Conservation (phyloP, 192 early-diverging fungal species). For the Thoreauomyces humboldtii region DNA sequence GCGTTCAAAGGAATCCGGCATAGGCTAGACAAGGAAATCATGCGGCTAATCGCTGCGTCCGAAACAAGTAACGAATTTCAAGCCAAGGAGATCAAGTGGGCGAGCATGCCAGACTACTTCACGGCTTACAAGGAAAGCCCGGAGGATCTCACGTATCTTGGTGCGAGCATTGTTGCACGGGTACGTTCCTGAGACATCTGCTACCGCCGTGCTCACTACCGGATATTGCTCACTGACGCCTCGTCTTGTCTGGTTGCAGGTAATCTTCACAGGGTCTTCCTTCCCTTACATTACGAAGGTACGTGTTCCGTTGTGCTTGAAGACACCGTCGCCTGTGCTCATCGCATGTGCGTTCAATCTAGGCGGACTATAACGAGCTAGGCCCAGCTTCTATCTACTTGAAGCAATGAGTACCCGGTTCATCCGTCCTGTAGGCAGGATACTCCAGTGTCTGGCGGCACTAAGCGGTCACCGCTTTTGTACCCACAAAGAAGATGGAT, state of each 20-base stretch:
- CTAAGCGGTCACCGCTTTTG: no score
- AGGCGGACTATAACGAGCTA: slow-evolving; percentile 89
- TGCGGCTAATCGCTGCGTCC: slow-evolving; percentile 63
- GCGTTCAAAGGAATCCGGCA: slow-evolving; percentile 56
- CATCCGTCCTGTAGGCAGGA: no score
- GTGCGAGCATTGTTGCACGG: slow-evolving; percentile 85
- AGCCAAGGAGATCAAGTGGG: slow-evolving; percentile 75
- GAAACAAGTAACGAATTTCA: slow-evolving; percentile 87
- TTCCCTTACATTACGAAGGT: slow-evolving; percentile 34
- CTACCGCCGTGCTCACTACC: background rate
- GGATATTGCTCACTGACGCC: background rate
- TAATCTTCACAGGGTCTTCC: slow-evolving; percentile 24
- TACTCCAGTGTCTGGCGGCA: no score
- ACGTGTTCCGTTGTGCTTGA: background rate
- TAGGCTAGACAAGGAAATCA: slow-evolving; percentile 68
- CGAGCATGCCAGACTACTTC: slow-evolving; percentile 85
- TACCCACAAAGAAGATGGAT: no score
- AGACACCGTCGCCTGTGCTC: background rate
- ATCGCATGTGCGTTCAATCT: slow-evolving; percentile 54
- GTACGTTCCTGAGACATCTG: slow-evolving; percentile 41
- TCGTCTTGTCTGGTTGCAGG: background rate
- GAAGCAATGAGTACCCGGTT: slow-evolving; percentile 28
- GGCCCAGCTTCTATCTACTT: slow-evolving; percentile 75
- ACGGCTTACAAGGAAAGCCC: slow-evolving; percentile 65
- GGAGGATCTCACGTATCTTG: slow-evolving; percentile 73